A percentile compares a stretch with the other conserved stretches of the same genome.
phyloP scores from a whole-genome alignment of 2,329 filamentous ascomycete genomes.

The Ascochyta pisi region DNA sequence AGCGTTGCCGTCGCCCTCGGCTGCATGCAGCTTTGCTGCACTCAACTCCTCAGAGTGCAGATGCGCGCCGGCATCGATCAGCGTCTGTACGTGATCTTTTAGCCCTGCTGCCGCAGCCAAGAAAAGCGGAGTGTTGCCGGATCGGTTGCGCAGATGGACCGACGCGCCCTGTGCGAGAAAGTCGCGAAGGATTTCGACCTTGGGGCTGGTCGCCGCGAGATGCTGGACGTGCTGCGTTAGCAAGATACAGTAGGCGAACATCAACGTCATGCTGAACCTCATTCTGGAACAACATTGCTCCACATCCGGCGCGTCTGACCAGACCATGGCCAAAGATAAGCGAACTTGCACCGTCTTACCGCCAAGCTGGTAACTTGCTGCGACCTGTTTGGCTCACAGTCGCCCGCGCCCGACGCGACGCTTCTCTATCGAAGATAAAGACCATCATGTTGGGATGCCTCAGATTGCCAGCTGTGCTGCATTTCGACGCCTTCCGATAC shows the following conservation, averaged over 20 bases:
- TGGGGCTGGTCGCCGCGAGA: conserved; percentile 63
- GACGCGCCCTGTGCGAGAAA: conserved; percentile 64
- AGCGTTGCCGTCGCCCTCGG: conserved; percentile 42
- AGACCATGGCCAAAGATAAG: conserved; percentile 38
- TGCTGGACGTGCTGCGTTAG: conserved; percentile 51
- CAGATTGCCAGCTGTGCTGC: conserved; percentile 22
- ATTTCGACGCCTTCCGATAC: conserved; percentile 33
- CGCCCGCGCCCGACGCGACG: conserved; percentile 36
- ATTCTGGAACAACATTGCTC: conserved; percentile 33
- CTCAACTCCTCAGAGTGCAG: conserved; percentile 64
- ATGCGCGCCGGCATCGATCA: conserved; percentile 65
- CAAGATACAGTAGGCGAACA: not conserved
- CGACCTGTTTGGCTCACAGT: conserved; percentile 32
- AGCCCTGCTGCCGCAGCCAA: conserved; percentile 65
- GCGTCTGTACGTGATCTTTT: conserved; percentile 60
- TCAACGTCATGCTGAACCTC: conserved; percentile 36
- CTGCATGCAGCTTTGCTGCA: conserved; percentile 57
- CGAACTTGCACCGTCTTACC: conserved; percentile 27
- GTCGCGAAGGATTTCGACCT: conserved; percentile 62
- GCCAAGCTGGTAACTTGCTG: conserved; percentile 27
- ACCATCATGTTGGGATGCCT: conserved; percentile 29
- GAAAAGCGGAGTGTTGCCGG: conserved; percentile 65
- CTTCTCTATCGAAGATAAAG: conserved; percentile 40
- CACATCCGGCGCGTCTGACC: conserved; percentile 23
- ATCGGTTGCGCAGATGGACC: conserved; percentile 65